A percentile compares a stretch with the other conserved stretches of the same genome.
Evolutionary conservation across 2,329 filamentous ascomycete genomes (phyloP).

Genomic region (Hypoxylon sp.): DNA sequence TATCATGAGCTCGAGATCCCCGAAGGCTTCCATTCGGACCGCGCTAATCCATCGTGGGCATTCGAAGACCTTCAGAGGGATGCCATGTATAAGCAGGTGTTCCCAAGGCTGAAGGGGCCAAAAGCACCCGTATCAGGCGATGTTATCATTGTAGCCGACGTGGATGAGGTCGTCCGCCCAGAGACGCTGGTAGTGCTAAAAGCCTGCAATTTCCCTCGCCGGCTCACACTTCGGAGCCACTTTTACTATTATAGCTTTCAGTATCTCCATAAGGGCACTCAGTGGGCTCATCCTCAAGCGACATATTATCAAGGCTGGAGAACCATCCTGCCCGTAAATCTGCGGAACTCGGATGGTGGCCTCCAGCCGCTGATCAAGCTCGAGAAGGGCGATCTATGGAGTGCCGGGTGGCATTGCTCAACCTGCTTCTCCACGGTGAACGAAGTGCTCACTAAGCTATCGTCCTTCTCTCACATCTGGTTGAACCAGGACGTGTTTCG

Average conservation of each 20-base stretch:
- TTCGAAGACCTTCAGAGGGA: constrained; percentile 67
- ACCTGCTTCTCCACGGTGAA: constrained; percentile 71
- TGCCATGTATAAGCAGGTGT: constrained; percentile 70
- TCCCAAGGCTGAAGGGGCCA: constrained; percentile 63
- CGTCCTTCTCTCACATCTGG: constrained; percentile 68
- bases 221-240: constrained; percentile 65
- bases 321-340: constrained; percentile 68
- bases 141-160: constrained; percentile 71
- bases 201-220: constrained; percentile 66
- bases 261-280: constrained; percentile 61
- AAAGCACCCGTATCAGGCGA: constrained; percentile 64
- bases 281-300: constrained; percentile 73
- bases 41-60: constrained; percentile 60
- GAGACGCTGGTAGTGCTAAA: constrained; percentile 64
- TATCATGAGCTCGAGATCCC: constrained; percentile 68
- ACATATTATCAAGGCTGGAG: constrained; percentile 66
- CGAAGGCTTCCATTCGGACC: constrained; percentile 56
- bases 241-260: constrained; percentile 74
- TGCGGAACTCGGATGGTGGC: constrained; percentile 65
- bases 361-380: constrained; percentile 57
- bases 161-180: constrained; percentile 72
- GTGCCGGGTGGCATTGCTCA: constrained; percentile 74
- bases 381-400: constrained; percentile 62
- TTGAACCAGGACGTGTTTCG: constrained; percentile 67
- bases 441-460: constrained; percentile 70